Evolutionary conservation across 2,329 filamentous ascomycete species (phyloP).

Genomic region (Monilinia vaccinii-corymbosi): DNA sequence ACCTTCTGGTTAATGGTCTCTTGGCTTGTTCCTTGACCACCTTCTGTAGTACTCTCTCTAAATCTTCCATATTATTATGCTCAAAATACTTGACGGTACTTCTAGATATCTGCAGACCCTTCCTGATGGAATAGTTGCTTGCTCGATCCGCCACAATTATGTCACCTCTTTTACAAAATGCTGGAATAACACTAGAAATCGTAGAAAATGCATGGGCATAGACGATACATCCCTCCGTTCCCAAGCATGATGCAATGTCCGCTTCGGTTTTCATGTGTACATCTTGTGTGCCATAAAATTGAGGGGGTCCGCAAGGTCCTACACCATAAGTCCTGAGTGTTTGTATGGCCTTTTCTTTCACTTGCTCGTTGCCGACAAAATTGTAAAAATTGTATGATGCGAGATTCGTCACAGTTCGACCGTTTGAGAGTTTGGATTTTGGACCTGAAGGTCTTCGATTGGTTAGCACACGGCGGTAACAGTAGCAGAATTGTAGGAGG

Average conservation of each 20-base stretch:
- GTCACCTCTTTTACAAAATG: constrained; percentile 94
- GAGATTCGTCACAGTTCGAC: constrained; percentile 85
- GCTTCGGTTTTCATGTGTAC: constrained; percentile 96
- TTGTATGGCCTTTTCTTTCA: constrained; percentile 92
- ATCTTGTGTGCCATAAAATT: constrained; percentile 97
- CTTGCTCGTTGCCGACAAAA: constrained; percentile 81
- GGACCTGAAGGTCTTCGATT: constrained; percentile 68
- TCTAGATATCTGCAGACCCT: constrained; percentile 85
- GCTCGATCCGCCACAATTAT: constrained; percentile 93
- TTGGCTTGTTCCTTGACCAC: constrained; percentile 79
- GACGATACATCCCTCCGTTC: constrained; percentile 81
- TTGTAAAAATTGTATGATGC: constrained; percentile 98
- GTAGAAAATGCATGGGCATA: constrained; percentile 96
- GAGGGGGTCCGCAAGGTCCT: constrained; percentile 89
- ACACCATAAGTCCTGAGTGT: constrained; percentile 93
- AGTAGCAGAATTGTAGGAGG: neutral
- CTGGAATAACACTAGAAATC: constrained; percentile 92
- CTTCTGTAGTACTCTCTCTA: constrained; percentile 76
- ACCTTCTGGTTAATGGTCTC: constrained; percentile 78
- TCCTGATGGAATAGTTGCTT: constrained; percentile 88
- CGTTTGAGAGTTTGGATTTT: constrained; percentile 79
- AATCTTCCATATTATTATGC: constrained; percentile 90
- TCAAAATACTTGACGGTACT: constrained; percentile 91
- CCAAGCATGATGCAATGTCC: constrained; percentile 84
- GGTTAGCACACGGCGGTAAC: constrained; percentile 9